These are phyloP conservation scores for Ananas comosus DNA, from an alignment of 176 grass and related monocot species.

Conservation along the genomic window DNA sequence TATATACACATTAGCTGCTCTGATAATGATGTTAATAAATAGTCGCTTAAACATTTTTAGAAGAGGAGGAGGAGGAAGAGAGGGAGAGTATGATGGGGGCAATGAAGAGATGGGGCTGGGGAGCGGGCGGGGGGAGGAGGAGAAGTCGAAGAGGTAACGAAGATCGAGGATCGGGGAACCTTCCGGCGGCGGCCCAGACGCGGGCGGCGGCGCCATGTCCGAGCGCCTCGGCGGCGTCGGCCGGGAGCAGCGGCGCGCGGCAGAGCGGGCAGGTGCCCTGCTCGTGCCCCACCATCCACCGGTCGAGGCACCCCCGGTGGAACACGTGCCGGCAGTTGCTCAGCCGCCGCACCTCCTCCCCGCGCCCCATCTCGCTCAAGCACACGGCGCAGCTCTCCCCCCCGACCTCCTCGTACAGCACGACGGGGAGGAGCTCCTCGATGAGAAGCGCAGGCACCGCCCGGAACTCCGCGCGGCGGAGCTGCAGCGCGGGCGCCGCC, in stretches of 20 bases:
- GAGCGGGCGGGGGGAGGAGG: background rate
- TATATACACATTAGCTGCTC: no score
- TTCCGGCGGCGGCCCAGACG: slow-evolving; percentile 19
- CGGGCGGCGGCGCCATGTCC: slow-evolving; percentile 12
- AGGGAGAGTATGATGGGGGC: background rate
- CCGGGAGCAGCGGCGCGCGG: slow-evolving; percentile 72
- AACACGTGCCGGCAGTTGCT: slow-evolving; percentile 89
- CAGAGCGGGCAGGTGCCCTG: slow-evolving; percentile 93
- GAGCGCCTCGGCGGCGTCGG: slow-evolving; percentile 42
- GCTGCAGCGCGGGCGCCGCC: background rate
- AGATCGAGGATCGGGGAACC: slow-evolving; percentile 51
- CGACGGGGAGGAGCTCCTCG: slow-evolving; percentile 63
- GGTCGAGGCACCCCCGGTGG: slow-evolving; percentile 76
- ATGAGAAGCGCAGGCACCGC: slow-evolving; percentile 49
- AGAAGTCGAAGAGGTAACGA: slow-evolving; percentile 33
- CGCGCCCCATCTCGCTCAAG: slow-evolving; percentile 56
- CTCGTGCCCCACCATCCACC: slow-evolving; percentile 94
- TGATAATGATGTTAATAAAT: no score
- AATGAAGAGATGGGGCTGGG: background rate
- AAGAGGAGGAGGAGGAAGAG: background rate
- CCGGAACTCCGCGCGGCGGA: slow-evolving; percentile 11
- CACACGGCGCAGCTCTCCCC: slow-evolving; percentile 62
- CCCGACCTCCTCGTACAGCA: slow-evolving; percentile 61
- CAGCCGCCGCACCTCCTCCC: slow-evolving; percentile 67
- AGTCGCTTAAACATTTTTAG: no score